Evolutionary conservation across 2,329 filamentous ascomycete genomes (phyloP), one percentile per base, ranked within the genome.

Genomic region (Venturia oleaginea): DNA sequence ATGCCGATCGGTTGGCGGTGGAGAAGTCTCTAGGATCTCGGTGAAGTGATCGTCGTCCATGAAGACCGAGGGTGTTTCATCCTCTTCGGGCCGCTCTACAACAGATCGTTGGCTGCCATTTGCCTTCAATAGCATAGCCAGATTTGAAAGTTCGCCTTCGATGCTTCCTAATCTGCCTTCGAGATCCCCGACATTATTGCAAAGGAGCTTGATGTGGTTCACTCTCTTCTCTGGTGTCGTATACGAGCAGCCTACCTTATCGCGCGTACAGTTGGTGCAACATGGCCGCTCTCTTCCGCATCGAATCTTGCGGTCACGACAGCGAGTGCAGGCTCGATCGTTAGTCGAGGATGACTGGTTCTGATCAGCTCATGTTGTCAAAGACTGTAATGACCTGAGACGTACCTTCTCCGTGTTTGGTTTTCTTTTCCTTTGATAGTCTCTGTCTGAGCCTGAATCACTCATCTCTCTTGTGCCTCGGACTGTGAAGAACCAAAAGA

Each of bases 241-340:
- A 38, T 67, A 67, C 8, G 54, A 54, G 37, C 66, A 67, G 15
- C 60, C 54, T 22, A 57, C 40, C 22, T 59, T 54, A 30, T 67
- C 63, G n/a, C 66, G 64, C n/a, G 61, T 46, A 62, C 67, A 68
- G 65, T 68, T 68, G 10, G 42, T 61, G 48, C 67, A 68, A 32
- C 65, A 48, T 22, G 67, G 67, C 34, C 40, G 61, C 40, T 68
- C 67, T 15, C 67, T 48, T n/a, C 66, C 65, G 59, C 66, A 68
- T n/a, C 67, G 65, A 24, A 68, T 68, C 54, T 68, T 68, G 17
- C 65, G 64, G 37, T 67, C 66, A 40, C 67, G 62, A 46, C 67
- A 68, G n/a, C 64, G 67, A 40, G 62, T 62, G 48, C 66, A 68
- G 24, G 66, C 67, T 37, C 40, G 42, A 42, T 68, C 67, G 59